A percentile compares a stretch with the other conserved stretches of the same genome.
phyloP scores from a whole-genome alignment of 331 rosid genomes.

The Malus hybrid region DNA sequence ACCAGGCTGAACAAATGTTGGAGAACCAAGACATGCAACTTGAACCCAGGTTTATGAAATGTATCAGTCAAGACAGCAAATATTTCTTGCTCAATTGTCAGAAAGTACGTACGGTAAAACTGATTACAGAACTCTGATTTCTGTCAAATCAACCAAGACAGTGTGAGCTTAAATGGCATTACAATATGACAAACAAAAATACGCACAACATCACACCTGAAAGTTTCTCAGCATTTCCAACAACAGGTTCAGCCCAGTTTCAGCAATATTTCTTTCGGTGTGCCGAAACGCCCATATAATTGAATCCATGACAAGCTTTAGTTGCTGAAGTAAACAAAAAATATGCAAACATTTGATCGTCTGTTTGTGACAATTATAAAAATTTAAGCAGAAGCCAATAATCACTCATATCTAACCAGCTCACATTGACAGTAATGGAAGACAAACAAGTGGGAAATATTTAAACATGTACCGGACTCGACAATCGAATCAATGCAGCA shows the following conservation, averaged over 20 bases:
- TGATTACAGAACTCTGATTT: conserved; percentile 88
- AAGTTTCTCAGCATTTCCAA: conserved; percentile 90
- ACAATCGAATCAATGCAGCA: conserved; percentile 66
- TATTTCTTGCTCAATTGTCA: conserved; percentile 79
- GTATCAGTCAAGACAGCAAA: conserved; percentile 93
- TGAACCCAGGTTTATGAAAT: conserved; percentile 94
- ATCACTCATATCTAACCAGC: neutral
- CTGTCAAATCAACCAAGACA: conserved; percentile 29
- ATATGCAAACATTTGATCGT: neutral
- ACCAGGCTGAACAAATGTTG: conserved; percentile 90
- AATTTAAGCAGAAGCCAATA: neutral
- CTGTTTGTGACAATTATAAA: neutral
- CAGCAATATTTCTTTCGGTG: conserved; percentile 93
- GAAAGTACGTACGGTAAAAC: conserved; percentile 66
- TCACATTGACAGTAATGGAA: neutral
- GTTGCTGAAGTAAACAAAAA: conserved; percentile 50
- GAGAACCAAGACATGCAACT: conserved; percentile 85
- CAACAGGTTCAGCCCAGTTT: conserved; percentile 82
- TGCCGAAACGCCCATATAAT: conserved; percentile 97
- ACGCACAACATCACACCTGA: conserved; percentile 44
- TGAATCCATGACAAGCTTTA: conserved; percentile 96
- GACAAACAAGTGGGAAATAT: neutral
- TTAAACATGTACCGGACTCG: conserved; percentile 63
- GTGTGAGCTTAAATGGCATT: neutral
- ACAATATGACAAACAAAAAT: neutral